phyloP scores from a whole-genome alignment of 2,329 filamentous ascomycete species.

The Diaporthe sp. region DNA sequence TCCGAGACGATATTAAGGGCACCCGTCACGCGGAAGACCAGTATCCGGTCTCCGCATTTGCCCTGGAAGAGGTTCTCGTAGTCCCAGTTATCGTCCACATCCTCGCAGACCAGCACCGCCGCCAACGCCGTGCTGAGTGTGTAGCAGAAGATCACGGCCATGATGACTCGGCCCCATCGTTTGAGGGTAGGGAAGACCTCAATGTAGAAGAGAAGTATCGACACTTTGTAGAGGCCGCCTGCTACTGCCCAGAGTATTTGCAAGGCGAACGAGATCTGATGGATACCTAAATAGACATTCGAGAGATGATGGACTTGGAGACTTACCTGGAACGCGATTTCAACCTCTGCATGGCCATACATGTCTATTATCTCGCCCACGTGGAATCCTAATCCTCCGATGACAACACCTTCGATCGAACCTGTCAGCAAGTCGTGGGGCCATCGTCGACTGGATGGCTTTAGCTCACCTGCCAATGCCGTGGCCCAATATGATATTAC shows the following conservation, averaged over 20 bases:
- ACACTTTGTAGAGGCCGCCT: constrained; percentile 24
- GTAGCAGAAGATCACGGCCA: constrained; percentile 15
- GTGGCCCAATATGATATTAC: constrained; percentile 27
- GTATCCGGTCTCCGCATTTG: neutral
- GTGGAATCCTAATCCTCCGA: constrained; percentile 10
- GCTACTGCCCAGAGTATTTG: constrained; percentile 27
- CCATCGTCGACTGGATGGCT: too few relatives aligned
- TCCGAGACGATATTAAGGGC: constrained; percentile 28
- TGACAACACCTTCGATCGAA: neutral
- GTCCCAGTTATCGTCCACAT: constrained; percentile 28
- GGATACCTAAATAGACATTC: neutral
- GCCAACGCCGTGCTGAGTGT: constrained; percentile 6
- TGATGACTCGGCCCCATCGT: neutral
- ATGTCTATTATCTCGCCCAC: constrained; percentile 22
- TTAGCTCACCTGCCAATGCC: constrained; percentile 15
- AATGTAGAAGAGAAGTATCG: constrained; percentile 24
- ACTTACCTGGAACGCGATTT: constrained; percentile 8
- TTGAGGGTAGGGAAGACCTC: constrained; percentile 17
- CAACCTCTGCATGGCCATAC: constrained; percentile 13
- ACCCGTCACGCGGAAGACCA: constrained; percentile 5
- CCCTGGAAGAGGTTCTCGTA: constrained; percentile 1
- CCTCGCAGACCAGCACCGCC: neutral
- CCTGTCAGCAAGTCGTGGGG: neutral
- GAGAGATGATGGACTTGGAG: too few relatives aligned
- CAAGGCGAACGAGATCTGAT: constrained; percentile 19